Percentiles rank a stretch among this genome's conserved stretches.
These are phyloP conservation scores for Talaromyces wortmannii DNA, from an alignment of 495 filamentous ascomycete species.

Conservation along the genomic window DNA sequence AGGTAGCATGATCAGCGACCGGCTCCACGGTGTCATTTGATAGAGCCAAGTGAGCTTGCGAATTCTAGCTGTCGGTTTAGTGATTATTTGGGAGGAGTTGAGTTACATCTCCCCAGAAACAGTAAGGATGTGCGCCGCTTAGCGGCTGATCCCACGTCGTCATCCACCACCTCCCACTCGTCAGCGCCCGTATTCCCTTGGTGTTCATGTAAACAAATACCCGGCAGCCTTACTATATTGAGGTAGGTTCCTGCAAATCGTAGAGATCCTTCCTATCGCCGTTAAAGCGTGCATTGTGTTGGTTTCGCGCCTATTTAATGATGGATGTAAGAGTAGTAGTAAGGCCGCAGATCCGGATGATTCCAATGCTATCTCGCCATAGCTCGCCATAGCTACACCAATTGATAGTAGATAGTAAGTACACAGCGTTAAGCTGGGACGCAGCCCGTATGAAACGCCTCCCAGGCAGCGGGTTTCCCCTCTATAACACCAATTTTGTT, in stretches of 20 bases:
- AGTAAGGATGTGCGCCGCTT: neutral
- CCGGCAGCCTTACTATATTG: too few species aligned
- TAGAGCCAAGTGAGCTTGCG: neutral
- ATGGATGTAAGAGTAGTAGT: too few species aligned
- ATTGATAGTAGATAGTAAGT: neutral
- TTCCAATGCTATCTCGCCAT: too few species aligned
- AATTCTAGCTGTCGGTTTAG: neutral
- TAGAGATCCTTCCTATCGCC: too few species aligned
- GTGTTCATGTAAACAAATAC: too few species aligned
- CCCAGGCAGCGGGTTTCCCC: conserved; percentile 10
- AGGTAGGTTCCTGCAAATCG: too few species aligned
- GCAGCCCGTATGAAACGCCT: conserved; percentile 20
- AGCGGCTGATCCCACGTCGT: neutral
- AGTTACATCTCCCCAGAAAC: neutral
- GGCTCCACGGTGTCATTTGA: neutral
- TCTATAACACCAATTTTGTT: neutral
- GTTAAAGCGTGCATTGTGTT: too few species aligned
- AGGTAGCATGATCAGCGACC: neutral
- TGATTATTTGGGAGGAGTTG: neutral
- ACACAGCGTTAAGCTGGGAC: conserved; percentile 4
- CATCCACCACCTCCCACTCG: neutral
- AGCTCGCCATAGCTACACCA: neutral
- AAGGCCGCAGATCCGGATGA: too few species aligned
- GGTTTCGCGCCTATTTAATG: too few species aligned
- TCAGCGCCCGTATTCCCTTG: neutral